Evolutionary conservation across 129 eudicot species (phyloP).

Genomic region (carrot (Daucus carota)): DNA sequence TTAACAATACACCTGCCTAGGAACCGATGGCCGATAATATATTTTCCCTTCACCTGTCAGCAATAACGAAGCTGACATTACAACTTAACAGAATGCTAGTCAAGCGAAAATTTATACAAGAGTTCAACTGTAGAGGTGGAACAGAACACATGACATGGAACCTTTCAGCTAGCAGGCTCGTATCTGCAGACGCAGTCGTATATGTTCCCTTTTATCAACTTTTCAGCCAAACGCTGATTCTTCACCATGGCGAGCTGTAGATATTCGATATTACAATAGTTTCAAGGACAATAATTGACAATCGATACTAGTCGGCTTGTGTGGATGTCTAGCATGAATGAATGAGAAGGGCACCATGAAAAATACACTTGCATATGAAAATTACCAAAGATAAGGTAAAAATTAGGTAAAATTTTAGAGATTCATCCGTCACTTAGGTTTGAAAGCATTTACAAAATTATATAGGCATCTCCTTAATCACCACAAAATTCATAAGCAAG

Average conservation of each 20-base stretch:
- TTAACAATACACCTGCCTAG: too few relatives aligned
- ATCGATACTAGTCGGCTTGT: not conserved
- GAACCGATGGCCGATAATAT: too few relatives aligned
- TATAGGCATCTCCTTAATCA: not conserved
- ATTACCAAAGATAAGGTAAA: not conserved
- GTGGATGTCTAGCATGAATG: not conserved
- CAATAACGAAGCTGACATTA: too few relatives aligned
- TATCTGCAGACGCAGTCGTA: slow-evolving; percentile 95
- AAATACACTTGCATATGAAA: not conserved
- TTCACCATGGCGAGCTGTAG: slow-evolving; percentile 97
- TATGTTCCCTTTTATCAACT: slow-evolving; percentile 80
- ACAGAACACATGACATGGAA: slow-evolving; percentile 2
- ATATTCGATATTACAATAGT: not conserved
- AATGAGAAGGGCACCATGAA: not conserved
- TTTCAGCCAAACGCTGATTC: slow-evolving; percentile 94
- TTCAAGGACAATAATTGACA: not conserved
- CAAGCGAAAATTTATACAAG: not conserved
- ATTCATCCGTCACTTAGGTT: not conserved
- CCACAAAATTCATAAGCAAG: not conserved
- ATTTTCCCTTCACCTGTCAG: too few relatives aligned
- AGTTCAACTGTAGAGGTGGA: not conserved
- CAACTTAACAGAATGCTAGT: not conserved
- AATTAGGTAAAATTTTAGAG: not conserved
- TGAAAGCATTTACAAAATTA: not conserved
- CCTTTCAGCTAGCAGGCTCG: slow-evolving; percentile 51